These are phyloP conservation scores for Trichomonascaceae sp. DNA, from an alignment of 1,139 yeast genomes.

Conservation along the genomic window DNA sequence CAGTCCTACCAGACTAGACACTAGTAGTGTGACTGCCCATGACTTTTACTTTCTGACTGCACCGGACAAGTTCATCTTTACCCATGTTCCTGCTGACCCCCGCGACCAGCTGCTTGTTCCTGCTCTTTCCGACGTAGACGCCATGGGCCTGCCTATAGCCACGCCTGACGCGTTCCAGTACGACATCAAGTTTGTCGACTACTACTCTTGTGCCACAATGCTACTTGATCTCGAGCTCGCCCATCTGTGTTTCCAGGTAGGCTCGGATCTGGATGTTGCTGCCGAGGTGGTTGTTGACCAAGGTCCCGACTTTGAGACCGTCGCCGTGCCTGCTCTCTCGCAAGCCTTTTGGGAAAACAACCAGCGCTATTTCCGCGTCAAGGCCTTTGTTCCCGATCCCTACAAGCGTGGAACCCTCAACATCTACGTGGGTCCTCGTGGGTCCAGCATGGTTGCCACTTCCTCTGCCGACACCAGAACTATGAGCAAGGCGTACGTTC, in stretches of 20 bases:
- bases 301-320: constrained; percentile 15
- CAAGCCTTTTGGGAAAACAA: constrained; percentile 64
- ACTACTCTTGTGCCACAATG: constrained; percentile 64
- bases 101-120: constrained; percentile 80
- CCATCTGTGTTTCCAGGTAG: constrained; percentile 64
- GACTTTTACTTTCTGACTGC: constrained; percentile 66
- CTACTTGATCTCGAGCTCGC: constrained; percentile 63
- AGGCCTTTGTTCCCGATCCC: constrained; percentile 64
- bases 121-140: constrained; percentile 64
- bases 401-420: constrained; percentile 60
- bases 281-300: constrained; percentile 33
- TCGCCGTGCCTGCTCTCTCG: constrained; percentile 43
- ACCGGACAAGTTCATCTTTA: constrained; percentile 63
- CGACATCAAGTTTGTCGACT: constrained; percentile 47
- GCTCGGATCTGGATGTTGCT: constrained; percentile 53
- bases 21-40: constrained; percentile 1
- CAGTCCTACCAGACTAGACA: background rate
- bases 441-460: constrained; percentile 27
- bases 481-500: constrained; percentile 55
- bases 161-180: constrained; percentile 67
- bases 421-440: constrained; percentile 56
- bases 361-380: constrained; percentile 58
- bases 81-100: constrained; percentile 73
- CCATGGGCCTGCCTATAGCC: constrained; percentile 69
- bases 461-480: constrained; percentile 33